Conservation (phyloP, 176 grass and related monocot species). For the Metroxylon sagu region DNA sequence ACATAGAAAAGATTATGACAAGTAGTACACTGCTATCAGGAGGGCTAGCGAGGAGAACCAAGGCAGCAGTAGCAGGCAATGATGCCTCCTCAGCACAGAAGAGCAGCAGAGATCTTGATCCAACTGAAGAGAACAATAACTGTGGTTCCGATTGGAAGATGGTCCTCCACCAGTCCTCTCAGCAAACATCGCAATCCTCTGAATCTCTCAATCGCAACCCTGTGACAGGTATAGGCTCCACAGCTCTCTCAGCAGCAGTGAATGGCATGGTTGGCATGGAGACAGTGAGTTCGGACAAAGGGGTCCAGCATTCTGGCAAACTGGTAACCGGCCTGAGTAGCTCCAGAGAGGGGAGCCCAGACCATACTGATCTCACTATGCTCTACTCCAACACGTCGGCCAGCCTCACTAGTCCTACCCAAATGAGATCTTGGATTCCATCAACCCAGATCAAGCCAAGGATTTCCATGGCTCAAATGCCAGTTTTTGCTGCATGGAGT, state of each 20-base stretch:
- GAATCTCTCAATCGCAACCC: slow-evolving; percentile 10
- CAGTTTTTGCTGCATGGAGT: slow-evolving; percentile 67
- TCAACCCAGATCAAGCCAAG: slow-evolving; percentile 22
- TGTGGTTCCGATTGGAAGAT: slow-evolving; percentile 41
- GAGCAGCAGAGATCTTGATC: slow-evolving; percentile 8
- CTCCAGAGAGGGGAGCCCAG: slow-evolving; percentile 70
- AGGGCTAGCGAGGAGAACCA: slow-evolving; percentile 54
- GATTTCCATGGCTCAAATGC: slow-evolving; percentile 28
- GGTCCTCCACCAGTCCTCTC: slow-evolving; percentile 33
- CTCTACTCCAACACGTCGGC: slow-evolving; percentile 31
- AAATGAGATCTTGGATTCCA: slow-evolving; percentile 36
- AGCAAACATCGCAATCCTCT: slow-evolving; percentile 17
- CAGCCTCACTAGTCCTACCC: neutral
- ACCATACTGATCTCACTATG: slow-evolving; percentile 30
- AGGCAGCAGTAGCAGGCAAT: slow-evolving; percentile 13
- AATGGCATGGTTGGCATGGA: slow-evolving; percentile 22
- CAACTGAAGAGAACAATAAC: slow-evolving; percentile 3
- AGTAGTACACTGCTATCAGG: slow-evolving; percentile 59
- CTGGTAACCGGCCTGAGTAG: slow-evolving; percentile 50
- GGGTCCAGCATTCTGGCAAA: slow-evolving; percentile 19
- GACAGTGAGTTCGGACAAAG: slow-evolving; percentile 2
- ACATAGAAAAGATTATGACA: slow-evolving; percentile 67
- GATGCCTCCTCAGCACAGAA: neutral
- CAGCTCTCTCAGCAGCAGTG: slow-evolving; percentile 4
- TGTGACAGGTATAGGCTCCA: neutral